phyloP scores from a whole-genome alignment of 305 asterid species.

The Ruellia speciosa region DNA sequence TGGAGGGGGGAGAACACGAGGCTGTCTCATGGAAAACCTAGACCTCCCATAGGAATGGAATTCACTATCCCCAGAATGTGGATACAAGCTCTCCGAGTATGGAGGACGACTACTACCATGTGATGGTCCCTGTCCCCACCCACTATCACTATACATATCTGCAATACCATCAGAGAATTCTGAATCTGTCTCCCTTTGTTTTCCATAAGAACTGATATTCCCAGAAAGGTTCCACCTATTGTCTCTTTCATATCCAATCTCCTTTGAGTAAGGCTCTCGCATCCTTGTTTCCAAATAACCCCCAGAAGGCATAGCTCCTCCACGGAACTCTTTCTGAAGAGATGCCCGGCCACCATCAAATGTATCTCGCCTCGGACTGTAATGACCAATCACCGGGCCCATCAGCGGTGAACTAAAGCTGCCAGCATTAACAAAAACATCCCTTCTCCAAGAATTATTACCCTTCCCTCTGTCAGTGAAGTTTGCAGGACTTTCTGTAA shows the following conservation, averaged over 20 bases:
- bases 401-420: constrained; percentile 35
- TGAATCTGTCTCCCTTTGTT: constrained; percentile 48
- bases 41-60: constrained; percentile 70
- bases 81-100: constrained; percentile 54
- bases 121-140: constrained; percentile 55
- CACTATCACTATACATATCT: constrained; percentile 57
- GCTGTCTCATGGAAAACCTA: constrained; percentile 82
- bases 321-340: constrained; percentile 53
- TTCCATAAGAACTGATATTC: constrained; percentile 48
- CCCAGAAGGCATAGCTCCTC: constrained; percentile 53
- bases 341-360: constrained; percentile 48
- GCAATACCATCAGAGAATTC: constrained; percentile 49
- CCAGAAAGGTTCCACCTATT: constrained; percentile 59
- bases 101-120: constrained; percentile 43
- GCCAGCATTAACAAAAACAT: constrained; percentile 46
- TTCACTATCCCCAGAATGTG: constrained; percentile 53
- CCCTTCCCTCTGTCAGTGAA: constrained; percentile 51
- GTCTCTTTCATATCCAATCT: constrained; percentile 56
- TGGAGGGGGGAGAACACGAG: constrained; percentile 92
- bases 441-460: constrained; percentile 67
- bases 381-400: constrained; percentile 52
- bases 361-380: constrained; percentile 59
- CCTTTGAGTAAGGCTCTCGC: constrained; percentile 56
- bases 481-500: constrained; percentile 50
- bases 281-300: constrained; percentile 35